Evolutionary conservation across 495 filamentous ascomycete genomes (phyloP).

Genomic region (Aspergillus sclerotiicarbonarius): DNA sequence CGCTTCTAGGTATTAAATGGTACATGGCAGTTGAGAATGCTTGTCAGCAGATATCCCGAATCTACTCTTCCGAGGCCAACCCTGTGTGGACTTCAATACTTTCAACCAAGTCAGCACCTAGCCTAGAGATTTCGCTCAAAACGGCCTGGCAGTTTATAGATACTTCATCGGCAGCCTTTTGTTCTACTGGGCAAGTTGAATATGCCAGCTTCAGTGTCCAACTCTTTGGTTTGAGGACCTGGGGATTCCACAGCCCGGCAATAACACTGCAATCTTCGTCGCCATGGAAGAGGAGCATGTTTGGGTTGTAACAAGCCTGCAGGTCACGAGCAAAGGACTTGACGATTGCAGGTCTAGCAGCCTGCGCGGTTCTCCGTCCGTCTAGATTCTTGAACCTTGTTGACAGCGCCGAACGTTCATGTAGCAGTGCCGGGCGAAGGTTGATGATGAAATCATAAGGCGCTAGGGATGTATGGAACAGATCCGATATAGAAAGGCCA

Average conservation of each 20-base stretch:
- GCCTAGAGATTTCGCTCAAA: slow-evolving; percentile 69
- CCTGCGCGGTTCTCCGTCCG: slow-evolving; percentile 15
- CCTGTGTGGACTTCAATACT: slow-evolving; percentile 35
- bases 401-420: slow-evolving; percentile 22
- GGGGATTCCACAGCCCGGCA: slow-evolving; percentile 81
- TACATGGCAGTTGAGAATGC: slow-evolving; percentile 16
- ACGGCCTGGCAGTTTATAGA: slow-evolving; percentile 71
- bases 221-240: slow-evolving; percentile 41
- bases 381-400: slow-evolving; percentile 72
- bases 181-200: slow-evolving; percentile 56
- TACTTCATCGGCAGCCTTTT: slow-evolving; percentile 36
- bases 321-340: slow-evolving; percentile 59
- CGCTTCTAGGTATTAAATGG: slow-evolving; percentile 17
- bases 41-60: slow-evolving; percentile 11
- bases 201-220: slow-evolving; percentile 70
- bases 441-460: slow-evolving; percentile 87
- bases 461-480: slow-evolving; percentile 66
- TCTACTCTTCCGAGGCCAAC: neutral
- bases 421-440: slow-evolving; percentile 51
- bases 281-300: slow-evolving; percentile 73
- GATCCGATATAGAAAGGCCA: slow-evolving; percentile 52
- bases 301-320: slow-evolving; percentile 56
- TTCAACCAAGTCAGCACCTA: slow-evolving; percentile 45
- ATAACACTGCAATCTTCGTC: slow-evolving; percentile 55
- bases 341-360: slow-evolving; percentile 39